Percentiles rank a stretch among this genome's conserved stretches.
Conservation (phyloP, 805 yeast species). For the Nakazawaea ernobii region DNA sequence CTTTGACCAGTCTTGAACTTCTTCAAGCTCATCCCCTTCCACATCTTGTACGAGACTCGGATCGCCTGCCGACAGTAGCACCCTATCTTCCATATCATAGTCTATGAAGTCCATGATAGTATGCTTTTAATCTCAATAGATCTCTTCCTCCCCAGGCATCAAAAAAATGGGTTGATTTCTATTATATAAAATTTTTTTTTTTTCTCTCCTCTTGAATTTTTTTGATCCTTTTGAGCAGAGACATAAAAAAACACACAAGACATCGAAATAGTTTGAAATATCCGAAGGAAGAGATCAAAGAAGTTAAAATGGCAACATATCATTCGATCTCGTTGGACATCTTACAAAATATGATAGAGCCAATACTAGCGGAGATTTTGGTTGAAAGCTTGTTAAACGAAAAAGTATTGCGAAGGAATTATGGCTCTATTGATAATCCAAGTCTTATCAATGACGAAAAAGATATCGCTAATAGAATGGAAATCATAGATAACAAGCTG, state of each 20-base stretch:
- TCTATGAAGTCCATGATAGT: slow-evolving; percentile 1
- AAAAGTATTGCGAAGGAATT: slow-evolving; percentile 22
- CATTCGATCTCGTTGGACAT: slow-evolving; percentile 24
- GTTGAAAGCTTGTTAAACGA: slow-evolving; percentile 24
- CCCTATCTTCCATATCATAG: slow-evolving; percentile 2
- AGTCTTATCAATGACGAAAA: slow-evolving; percentile 22
- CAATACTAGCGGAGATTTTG: slow-evolving; percentile 27
- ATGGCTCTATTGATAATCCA: slow-evolving; percentile 24
- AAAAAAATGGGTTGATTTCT: background rate
- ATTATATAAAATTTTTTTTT: background rate
- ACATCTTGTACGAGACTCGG: slow-evolving; percentile 11
- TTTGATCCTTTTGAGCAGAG: background rate
- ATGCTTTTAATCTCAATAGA: background rate
- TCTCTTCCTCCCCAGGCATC: background rate
- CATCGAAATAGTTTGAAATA: background rate
- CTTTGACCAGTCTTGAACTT: slow-evolving; percentile 48
- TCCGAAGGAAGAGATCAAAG: slow-evolving; percentile 10
- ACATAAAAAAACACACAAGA: background rate
- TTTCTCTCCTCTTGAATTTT: background rate
- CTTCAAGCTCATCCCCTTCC: slow-evolving; percentile 35
- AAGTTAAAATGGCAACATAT: slow-evolving; percentile 19
- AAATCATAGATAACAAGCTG: slow-evolving; percentile 18
- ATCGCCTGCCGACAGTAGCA: slow-evolving; percentile 2
- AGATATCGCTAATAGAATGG: slow-evolving; percentile 23
- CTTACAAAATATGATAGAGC: slow-evolving; percentile 26